Evolutionary conservation across 2,329 filamentous ascomycete genomes (phyloP), one percentile per base, ranked within the genome.

Genomic region (Incumbomyces lentus): DNA sequence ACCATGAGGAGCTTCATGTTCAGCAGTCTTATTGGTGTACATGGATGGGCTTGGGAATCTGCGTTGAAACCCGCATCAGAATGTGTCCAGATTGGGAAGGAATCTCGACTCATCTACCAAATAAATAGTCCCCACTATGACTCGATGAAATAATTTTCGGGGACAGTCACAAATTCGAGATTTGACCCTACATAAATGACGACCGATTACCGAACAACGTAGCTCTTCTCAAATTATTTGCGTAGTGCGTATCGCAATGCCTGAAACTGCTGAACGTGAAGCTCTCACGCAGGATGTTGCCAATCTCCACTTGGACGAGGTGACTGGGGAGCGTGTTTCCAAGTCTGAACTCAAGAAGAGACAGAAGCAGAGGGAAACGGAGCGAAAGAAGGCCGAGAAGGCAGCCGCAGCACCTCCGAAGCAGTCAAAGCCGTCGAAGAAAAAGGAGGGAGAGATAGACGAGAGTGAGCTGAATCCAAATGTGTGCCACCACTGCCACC

Each of bases 321-420:
- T 89, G 54, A 96, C 92, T 12, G 92, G 92, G 60, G 92, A 98
- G 71, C 81, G 68, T 60, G 74, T 82, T 46, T 89, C 84, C 71
- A 89, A 89, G 80, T 79, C 81, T 13, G 83, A 89, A 70, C 74
- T 96, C 66, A 98, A 98, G 86, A 90, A 86, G 73, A 82, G 90
- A 61, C 79, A 89, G 72, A 98, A 98, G 86, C 76, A 82, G 63
- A 82, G 90, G 56, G 79, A 90, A 67, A 81, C 78, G 68, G 88
- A 93, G 51, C 84, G 84, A 57, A 86, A 88, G 71, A 95, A 94
- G 75, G 33, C 33, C 33, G 22, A 26, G 22, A 26, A 44, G 40
- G 84, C 81, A 22, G 84, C 86, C 44, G 74, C 78, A 42, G 74
- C 80, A 50, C 74, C 77, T 34, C 69, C 78, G 37, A 74, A 75